Evolutionary conservation across 169 alveolate species (phyloP).

Genomic region (Theileria sp.): DNA sequence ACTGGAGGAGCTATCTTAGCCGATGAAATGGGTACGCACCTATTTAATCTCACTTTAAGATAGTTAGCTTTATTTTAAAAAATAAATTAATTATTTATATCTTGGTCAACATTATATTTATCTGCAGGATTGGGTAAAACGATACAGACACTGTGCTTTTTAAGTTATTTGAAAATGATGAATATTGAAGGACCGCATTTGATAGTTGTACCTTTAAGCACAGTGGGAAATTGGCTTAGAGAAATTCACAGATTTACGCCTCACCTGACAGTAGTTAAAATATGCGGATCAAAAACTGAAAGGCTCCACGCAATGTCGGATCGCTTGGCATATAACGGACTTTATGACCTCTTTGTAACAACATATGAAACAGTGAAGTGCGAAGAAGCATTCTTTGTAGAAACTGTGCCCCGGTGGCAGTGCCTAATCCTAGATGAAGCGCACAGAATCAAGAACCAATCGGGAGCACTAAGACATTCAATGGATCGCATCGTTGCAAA

Average conservation of each 20-base stretch:
- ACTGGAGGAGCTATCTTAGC: conserved; percentile 89
- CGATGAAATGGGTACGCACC: conserved; percentile 86
- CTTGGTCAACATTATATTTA: too few species aligned
- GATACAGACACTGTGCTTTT: conserved; percentile 85
- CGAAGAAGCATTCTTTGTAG: conserved; percentile 87
- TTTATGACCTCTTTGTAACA: conserved; percentile 85
- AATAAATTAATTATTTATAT: background rate
- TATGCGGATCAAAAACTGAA: conserved; percentile 86
- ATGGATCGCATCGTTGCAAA: conserved; percentile 86
- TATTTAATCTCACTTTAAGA: background rate
- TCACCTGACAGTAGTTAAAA: conserved; percentile 81
- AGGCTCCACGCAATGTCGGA: conserved; percentile 84
- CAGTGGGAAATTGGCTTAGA: conserved; percentile 94
- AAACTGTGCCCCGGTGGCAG: conserved; percentile 87
- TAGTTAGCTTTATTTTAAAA: background rate
- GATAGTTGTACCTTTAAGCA: conserved; percentile 92
- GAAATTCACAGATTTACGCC: conserved; percentile 89
- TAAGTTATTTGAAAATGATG: conserved; percentile 79
- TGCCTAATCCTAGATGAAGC: conserved; percentile 98
- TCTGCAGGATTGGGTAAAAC: conserved; percentile 86
- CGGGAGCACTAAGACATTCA: conserved; percentile 90
- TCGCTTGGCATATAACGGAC: conserved; percentile 80
- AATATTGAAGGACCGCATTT: conserved; percentile 89
- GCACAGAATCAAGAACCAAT: conserved; percentile 96
- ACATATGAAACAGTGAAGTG: conserved; percentile 89